A percentile compares a stretch with the other conserved stretches of the same genome.
These are phyloP conservation scores for Colletotrichum caudatum DNA, from an alignment of 2,329 filamentous ascomycete genomes.

Conservation along the genomic window DNA sequence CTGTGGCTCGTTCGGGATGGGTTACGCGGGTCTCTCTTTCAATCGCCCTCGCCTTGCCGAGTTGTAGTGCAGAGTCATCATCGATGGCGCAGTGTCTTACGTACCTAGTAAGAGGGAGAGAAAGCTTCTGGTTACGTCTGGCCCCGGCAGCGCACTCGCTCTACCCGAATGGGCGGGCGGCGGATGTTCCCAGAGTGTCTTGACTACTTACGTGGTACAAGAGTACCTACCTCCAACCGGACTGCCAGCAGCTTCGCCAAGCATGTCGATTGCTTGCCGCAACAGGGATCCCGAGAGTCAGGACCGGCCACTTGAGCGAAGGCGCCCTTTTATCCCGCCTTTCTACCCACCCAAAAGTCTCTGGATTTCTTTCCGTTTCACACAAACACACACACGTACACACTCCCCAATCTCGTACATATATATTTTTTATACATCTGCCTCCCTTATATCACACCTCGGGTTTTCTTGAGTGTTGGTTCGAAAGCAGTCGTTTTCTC, in stretches of 20 bases:
- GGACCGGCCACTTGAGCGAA: constrained; percentile 17
- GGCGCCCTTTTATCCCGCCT: constrained; percentile 36
- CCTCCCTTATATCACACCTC: neutral
- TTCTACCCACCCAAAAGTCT: constrained; percentile 5
- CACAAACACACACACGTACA: neutral
- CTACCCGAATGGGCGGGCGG: constrained; percentile 24
- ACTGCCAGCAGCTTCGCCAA: constrained; percentile 7
- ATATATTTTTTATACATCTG: neutral
- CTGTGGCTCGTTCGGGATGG: constrained; percentile 1
- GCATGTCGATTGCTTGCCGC: constrained; percentile 12
- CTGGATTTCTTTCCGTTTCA: constrained; percentile 24
- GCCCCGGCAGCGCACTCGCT: constrained; percentile 31
- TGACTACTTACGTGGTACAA: neutral
- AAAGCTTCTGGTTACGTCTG: constrained; percentile 13
- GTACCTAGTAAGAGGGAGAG: neutral
- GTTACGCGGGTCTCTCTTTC: constrained; percentile 8
- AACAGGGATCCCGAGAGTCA: constrained; percentile 2
- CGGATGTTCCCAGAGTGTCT: constrained; percentile 1
- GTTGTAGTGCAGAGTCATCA: neutral
- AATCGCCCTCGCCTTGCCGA: neutral
- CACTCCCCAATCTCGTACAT: neutral
- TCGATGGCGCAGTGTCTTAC: neutral
- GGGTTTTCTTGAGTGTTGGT: neutral
- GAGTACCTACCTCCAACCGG: constrained; percentile 8
- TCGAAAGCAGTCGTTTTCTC: neutral